phyloP scores from a whole-genome alignment of 257 asterid species.

The Fraxinus americana region DNA sequence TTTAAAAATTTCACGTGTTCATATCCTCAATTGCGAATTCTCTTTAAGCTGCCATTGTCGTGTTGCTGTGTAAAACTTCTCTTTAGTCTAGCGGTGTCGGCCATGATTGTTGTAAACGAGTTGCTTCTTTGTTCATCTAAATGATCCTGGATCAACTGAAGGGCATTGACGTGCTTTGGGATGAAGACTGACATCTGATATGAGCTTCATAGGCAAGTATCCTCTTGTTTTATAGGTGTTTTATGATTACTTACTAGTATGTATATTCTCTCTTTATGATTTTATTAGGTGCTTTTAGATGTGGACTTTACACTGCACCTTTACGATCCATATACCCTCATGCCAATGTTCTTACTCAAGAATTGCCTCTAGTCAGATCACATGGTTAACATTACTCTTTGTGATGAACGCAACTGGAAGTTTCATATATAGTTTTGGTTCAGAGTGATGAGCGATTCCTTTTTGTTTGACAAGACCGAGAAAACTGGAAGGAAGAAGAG shows the following conservation, averaged over 20 bases:
- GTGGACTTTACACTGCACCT: not conserved
- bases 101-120: constrained; percentile 22
- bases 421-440: not conserved
- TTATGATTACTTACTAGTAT: constrained; percentile 1
- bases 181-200: constrained; percentile 23
- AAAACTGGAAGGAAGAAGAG: not conserved
- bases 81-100: constrained; percentile 28
- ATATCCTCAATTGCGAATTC: not conserved
- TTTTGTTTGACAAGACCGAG: not conserved
- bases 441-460: not conserved
- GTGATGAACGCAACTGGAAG: not conserved
- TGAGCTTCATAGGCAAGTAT: constrained; percentile 49
- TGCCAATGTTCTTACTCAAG: not conserved
- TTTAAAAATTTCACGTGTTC: not conserved
- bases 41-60: constrained; percentile 10
- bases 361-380: not conserved
- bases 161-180: constrained; percentile 28
- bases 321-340: not conserved
- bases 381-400: not conserved
- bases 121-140: constrained; percentile 22
- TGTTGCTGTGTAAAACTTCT: constrained; percentile 25
- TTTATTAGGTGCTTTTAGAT: not conserved
- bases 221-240: constrained; percentile 29
- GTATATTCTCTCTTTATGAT: not conserved
- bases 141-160: constrained; percentile 32